Conservation (phyloP, 2,329 filamentous ascomycete species). For the Colletotrichum caudatum region DNA sequence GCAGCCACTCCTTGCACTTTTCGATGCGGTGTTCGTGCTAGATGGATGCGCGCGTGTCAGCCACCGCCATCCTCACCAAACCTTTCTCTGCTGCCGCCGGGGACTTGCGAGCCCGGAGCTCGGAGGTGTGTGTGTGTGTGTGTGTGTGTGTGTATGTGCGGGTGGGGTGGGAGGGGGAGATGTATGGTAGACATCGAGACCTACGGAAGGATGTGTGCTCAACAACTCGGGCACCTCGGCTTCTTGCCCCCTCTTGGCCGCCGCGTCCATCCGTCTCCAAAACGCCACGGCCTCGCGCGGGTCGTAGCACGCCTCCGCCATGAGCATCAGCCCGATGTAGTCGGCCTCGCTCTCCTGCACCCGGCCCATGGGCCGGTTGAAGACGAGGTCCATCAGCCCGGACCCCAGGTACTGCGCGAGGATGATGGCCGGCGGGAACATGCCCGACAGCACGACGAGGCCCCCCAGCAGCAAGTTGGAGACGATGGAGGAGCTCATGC, state of each 20-base stretch:
- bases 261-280: conserved; percentile 74
- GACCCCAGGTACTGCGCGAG: conserved; percentile 56
- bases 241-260: conserved; percentile 54
- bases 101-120: not conserved
- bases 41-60: conserved; percentile 12
- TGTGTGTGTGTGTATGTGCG: too few relatives aligned
- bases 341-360: conserved; percentile 83
- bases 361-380: conserved; percentile 75
- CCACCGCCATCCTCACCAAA: too few relatives aligned
- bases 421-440: conserved; percentile 58
- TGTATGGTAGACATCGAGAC: conserved; percentile 46
- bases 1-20: conserved; percentile 74
- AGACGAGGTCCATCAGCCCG: conserved; percentile 70
- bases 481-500: conserved; percentile 66
- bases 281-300: conserved; percentile 75
- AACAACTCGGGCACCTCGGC: conserved; percentile 74
- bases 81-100: too few relatives aligned
- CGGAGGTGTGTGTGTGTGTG: too few relatives aligned
- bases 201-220: conserved; percentile 80
- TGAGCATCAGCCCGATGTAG: conserved; percentile 85
- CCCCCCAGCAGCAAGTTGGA: conserved; percentile 64
- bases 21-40: conserved; percentile 72
- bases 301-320: conserved; percentile 83
- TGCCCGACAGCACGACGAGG: conserved; percentile 61
- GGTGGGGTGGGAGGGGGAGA: too few relatives aligned